Base-by-base conservation (phyloP, 441 rosid genomes). In the Erodium trifolium region DNA sequence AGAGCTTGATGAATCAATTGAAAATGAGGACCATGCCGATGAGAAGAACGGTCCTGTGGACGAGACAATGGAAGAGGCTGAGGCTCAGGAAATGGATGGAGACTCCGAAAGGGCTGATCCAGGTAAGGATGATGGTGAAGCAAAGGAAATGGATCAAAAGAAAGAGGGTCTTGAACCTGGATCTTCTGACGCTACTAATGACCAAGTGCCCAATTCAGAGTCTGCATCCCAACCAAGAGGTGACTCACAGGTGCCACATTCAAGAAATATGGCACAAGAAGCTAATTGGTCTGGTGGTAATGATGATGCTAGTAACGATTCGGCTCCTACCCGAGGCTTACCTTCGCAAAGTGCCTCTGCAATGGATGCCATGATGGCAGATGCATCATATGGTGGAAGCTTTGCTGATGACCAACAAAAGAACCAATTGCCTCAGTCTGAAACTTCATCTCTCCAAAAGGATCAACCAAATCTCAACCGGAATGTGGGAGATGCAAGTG, bases 401-500 rank as follows among this genome's bases (percentile, higher is more conserved):
- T 76, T 89, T 65, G 78, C 85, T 3, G 84, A 86, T 69, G 78
- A 79, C 73, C 77, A 73, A 73, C 81, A 77, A 51, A 77, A 81
- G 71, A 66, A 75, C 62, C 84, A 80, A 69, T 37, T 77, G 53
- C 70, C 93, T 69, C 81, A 68, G 75, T 78, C 72, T 66, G 91
- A 86, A 74, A 67, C 88, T 65, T 79, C 84, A 19, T 29, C 81
- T 59, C 47, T 72, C 76, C 85, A 79, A 74, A 84, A 83, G 74
- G 77, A 76, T 67, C 86, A 77, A 76, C 85, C 87, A 18, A 95
- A 95, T 70, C 96, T 95, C 57, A 92, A 90, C 37, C 78, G 98
- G 75, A 92, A 76, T 66, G 82, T 88, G 53, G 99, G 97, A 47
- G 87, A 91, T 85, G 97, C 99, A 53, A 77, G 86, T 73, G 80